A percentile compares a stretch with the other conserved stretches of the same genome.
Conservation (phyloP, 805 yeast genomes). For the Saturnispora mendoncae region DNA sequence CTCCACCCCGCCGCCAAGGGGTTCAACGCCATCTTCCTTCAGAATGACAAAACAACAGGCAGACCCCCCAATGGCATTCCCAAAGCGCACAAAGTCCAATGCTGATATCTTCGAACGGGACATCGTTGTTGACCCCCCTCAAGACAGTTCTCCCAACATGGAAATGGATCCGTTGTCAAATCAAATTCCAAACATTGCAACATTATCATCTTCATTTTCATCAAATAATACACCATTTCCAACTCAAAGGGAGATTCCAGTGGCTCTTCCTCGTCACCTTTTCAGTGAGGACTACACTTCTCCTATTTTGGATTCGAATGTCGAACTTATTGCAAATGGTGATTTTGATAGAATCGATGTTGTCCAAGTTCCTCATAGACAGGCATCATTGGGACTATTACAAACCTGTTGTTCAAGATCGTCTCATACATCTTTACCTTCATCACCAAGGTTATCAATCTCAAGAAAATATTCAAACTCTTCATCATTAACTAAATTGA, state of each 20-base stretch:
- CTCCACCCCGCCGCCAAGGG: too few species aligned
- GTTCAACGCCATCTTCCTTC: too few species aligned
- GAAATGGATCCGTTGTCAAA: not conserved
- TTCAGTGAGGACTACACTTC: slow-evolving; percentile 63
- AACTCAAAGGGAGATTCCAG: too few species aligned
- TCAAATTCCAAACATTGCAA: too few species aligned
- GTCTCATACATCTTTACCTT: slow-evolving; percentile 3
- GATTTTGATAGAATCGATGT: slow-evolving; percentile 65
- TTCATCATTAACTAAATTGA: not conserved
- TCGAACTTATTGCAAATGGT: slow-evolving; percentile 49
- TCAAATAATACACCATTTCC: too few species aligned
- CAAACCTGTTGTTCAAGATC: slow-evolving; percentile 6
- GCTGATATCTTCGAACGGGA: slow-evolving; percentile 2
- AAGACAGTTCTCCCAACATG: too few species aligned
- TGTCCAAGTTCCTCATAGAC: slow-evolving; percentile 32
- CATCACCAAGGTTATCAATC: slow-evolving; percentile 7
- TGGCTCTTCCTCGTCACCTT: slow-evolving; percentile 23
- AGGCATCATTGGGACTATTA: slow-evolving; percentile 7
- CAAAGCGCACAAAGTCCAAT: not conserved
- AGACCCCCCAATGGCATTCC: not conserved
- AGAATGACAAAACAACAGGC: not conserved
- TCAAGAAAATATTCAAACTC: slow-evolving; percentile 7
- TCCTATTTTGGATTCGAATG: slow-evolving; percentile 75
- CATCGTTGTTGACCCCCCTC: too few species aligned
- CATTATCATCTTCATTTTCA: too few species aligned